Evolutionary conservation across 148 eudicot species (phyloP), one percentile per base, ranked within the genome.

Genomic region (Oxyria digyna): DNA sequence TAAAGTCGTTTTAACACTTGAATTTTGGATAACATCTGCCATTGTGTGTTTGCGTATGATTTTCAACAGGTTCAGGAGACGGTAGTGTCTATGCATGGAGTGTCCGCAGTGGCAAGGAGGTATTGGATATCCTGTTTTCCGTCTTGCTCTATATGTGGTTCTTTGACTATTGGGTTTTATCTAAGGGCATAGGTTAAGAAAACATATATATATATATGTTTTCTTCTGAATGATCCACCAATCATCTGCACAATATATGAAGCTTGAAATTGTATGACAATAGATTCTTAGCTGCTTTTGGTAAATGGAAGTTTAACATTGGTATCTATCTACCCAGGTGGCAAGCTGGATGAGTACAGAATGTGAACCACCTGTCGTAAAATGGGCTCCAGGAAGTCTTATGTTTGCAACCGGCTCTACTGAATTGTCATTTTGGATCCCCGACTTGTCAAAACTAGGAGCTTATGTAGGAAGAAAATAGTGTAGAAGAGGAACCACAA

Each of bases 61-160:
- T 45, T 18, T 67, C 20, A 27, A 35, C 87, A 94, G 97, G 99
- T 71, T 91, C 99, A 68, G 99, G 99, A 32, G 96, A 95, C 77
- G 99, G 99, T 42, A 91, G 93, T 84, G 96, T 95, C 1, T 91
- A 78, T 83, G 99, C 97, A 59, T 91, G 97, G 99, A 91, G 91
- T 74, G 84, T 84, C 71, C 89, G 97, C 35, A 91, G 87, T 74
- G 97, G 99, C 74, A 88, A 95, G 85, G 99, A 91, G 83, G 98
- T 94, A 88, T 69, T 10, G 31, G 6, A 59, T 59, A 31, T 59
- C 65, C 65, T 29, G 10, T 59, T 6, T 14, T n/a, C 65, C 6
- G 37, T 9, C 13, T 59, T 13, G 37, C 38, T 13, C 65, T 59
- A 13, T 29, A 4, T 14, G 37, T 59, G 20, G 1, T 14, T 2